phyloP scores from a whole-genome alignment of 495 filamentous ascomycete genomes.

The Aspergillus steynii region DNA sequence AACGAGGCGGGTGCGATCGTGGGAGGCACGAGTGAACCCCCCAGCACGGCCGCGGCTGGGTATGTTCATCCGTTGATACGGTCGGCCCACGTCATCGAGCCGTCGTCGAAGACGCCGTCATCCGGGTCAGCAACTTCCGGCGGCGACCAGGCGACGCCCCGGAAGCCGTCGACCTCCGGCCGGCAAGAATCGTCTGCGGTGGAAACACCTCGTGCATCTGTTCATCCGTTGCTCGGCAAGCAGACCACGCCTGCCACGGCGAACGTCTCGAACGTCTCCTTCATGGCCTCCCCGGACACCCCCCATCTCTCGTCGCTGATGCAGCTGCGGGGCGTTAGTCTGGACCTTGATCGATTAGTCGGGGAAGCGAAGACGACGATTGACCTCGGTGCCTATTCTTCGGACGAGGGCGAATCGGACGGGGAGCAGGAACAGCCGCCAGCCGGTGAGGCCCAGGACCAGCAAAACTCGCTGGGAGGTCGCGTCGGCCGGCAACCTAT shows the following conservation, averaged over 20 bases:
- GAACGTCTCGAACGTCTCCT: constrained; percentile 25
- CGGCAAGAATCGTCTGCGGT: constrained; percentile 20
- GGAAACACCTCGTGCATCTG: constrained; percentile 34
- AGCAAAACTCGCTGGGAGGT: constrained; percentile 16
- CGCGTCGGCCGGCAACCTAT: constrained; percentile 50
- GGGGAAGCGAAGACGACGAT: constrained; percentile 29
- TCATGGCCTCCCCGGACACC: constrained; percentile 60
- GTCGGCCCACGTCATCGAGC: constrained; percentile 56
- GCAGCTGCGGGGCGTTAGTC: constrained; percentile 60
- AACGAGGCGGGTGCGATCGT: constrained; percentile 59
- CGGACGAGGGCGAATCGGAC: constrained; percentile 33
- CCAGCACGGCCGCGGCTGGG: constrained; percentile 40
- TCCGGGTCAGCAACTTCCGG: constrained; percentile 45
- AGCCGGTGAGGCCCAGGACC: constrained; percentile 14
- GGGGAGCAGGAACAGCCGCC: constrained; percentile 15
- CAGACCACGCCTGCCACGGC: constrained; percentile 16
- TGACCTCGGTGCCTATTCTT: constrained; percentile 29
- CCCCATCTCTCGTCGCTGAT: constrained; percentile 76
- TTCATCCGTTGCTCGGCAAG: constrained; percentile 5
- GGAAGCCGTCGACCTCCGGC: constrained; percentile 21
- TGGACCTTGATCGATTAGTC: constrained; percentile 60
- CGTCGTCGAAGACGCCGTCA: constrained; percentile 48
- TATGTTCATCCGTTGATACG: constrained; percentile 72
- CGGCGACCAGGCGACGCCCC: constrained; percentile 19
- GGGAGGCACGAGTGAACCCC: constrained; percentile 48